Evolutionary conservation across 1,139 yeast species (phyloP), one percentile per base, ranked within the genome.

Genomic region (Candida mesenterica): DNA sequence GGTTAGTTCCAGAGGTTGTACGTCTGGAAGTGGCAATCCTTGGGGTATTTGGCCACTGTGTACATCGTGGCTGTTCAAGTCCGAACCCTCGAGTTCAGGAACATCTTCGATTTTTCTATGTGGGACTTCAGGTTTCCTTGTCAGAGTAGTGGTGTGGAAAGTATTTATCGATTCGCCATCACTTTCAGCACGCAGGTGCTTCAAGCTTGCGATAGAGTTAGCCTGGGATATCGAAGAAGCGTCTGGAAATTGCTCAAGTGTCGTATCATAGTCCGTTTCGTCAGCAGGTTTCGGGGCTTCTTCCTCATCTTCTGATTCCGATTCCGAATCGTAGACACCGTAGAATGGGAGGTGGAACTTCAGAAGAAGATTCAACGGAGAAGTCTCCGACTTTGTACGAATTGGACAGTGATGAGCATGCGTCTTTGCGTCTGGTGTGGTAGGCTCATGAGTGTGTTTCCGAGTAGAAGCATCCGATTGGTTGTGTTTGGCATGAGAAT

Each of bases 1-100:
- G 3, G 69, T 56, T 28, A 19, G 9, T 19, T 19, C 9, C 9
- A 6, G 8, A 6, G 22, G n/a, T n/a, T n/a, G n/a, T n/a, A n/a
- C n/a, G n/a, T n/a, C n/a, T n/a, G n/a, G n/a, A n/a, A n/a, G n/a
- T n/a, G n/a, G n/a, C n/a, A n/a, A n/a, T n/a, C n/a, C n/a, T n/a
- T n/a, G n/a, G n/a, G n/a, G n/a, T n/a, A n/a, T n/a, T n/a, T n/a
- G n/a, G n/a, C n/a, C n/a, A n/a, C n/a, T n/a, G n/a, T n/a, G n/a
- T n/a, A n/a, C n/a, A n/a, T n/a, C n/a, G n/a, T n/a, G n/a, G n/a
- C n/a, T n/a, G n/a, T n/a, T 19, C 22, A 9, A 19, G 9, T 19
- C 22, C 22, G 22, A 19, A 19, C 8, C 9, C 6, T 19, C 22
- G 9, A 9, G 8, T 19, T 19, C 22, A 19, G 9, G 6, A 19